Evolutionary conservation across 1,139 yeast species (phyloP), one percentile per base, ranked within the genome.

Genomic region (Pichia cactophila): DNA sequence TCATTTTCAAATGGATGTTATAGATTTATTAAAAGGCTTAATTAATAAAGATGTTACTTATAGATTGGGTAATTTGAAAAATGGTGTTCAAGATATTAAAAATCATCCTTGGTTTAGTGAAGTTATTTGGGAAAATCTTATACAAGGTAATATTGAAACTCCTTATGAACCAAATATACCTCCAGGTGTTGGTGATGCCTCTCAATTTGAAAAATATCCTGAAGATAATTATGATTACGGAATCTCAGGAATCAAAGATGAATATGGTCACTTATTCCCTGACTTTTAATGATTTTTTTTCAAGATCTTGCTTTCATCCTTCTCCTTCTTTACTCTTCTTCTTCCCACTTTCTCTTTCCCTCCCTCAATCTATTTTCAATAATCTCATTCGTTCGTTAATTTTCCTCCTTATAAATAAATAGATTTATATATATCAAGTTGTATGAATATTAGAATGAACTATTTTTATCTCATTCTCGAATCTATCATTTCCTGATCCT

Each of bases 151-250:
- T 59, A 78, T 78, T 39, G 83, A 78, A 59, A 78, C 83, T 35
- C 83, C 83, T 2, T 78, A 78, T 59, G 83, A 78, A 60, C 83
- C 83, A 20, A 81, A 81, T 33, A 78, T 78, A 52, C 77, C 81
- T 20, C 73, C 78, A 42, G 83, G 83, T 28, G 80, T 77, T 12
- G 83, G 83, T 47, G 83, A 78, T 60, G 70, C 80, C n/a, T 75
- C 81, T n/a, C 76, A 75, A 59, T 78, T 78, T 57, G 83, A 78
- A 57, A 72, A 72, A 52, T 78, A 78, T 55, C 83, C 83, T 5
- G 83, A 78, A 61, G 78, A 76, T 52, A 55, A 56, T 33, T 70
- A 75, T 53, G 83, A 78, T 61, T 78, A 78, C 56, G 83, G 83
- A 11, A 62, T 69, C 23, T 59, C 58, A 29, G 77, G 77, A 5